A percentile compares a stretch with the other conserved stretches of the same genome.
These are phyloP conservation scores for Clavulina sp. DNA, from an alignment of 768 basidiomycete genomes.

Conservation along the genomic window DNA sequence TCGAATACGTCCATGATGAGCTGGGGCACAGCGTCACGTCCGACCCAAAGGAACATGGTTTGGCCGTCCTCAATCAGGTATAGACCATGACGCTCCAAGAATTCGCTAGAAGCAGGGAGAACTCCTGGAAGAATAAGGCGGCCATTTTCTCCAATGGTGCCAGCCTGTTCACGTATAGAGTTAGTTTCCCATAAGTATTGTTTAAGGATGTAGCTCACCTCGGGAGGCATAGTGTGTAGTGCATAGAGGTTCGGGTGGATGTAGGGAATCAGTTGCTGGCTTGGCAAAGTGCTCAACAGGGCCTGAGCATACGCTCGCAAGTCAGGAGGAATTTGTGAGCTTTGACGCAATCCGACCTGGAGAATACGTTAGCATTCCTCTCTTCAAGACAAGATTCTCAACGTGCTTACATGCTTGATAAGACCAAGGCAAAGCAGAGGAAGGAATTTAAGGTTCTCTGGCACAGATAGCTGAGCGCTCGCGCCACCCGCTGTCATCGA, in stretches of 20 bases:
- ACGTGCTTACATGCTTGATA: constrained; percentile 66
- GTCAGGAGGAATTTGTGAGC: constrained; percentile 92
- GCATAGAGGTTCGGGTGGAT: constrained; percentile 93
- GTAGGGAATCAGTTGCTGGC: constrained; percentile 82
- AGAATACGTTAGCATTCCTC: background rate
- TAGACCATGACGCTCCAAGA: constrained; percentile 84
- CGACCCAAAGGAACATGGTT: constrained; percentile 95
- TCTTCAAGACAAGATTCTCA: background rate
- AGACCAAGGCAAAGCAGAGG: constrained; percentile 80
- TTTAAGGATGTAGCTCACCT: too few species aligned
- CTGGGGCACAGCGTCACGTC: constrained; percentile 92
- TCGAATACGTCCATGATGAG: constrained; percentile 89
- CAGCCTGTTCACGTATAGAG: constrained; percentile 38
- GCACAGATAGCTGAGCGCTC: constrained; percentile 79
- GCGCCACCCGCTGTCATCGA: constrained; percentile 94
- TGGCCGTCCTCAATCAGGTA: constrained; percentile 97
- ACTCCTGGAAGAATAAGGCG: constrained; percentile 76
- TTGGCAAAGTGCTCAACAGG: constrained; percentile 75
- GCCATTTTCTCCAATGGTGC: constrained; percentile 79
- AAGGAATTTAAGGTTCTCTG: constrained; percentile 88
- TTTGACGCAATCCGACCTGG: constrained; percentile 90
- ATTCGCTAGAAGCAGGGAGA: constrained; percentile 84
- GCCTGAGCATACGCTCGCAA: constrained; percentile 90
- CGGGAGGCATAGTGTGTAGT: constrained; percentile 87
- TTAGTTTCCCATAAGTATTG: too few species aligned